Evolutionary conservation across 2,329 filamentous ascomycete genomes (phyloP), one percentile per base, ranked within the genome.

Genomic region (Cladorrhinum sp.): DNA sequence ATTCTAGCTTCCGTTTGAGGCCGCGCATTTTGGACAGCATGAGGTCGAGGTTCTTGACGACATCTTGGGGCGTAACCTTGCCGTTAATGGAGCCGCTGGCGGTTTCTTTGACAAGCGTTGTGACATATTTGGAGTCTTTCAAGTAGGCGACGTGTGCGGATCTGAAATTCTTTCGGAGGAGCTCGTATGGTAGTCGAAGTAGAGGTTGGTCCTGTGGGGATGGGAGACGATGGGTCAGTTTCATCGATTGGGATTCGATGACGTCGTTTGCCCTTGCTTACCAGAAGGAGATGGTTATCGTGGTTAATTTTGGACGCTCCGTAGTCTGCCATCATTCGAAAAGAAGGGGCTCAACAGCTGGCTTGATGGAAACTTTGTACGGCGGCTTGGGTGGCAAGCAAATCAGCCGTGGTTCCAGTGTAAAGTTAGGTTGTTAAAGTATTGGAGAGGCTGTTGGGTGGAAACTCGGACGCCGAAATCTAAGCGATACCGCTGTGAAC

Each of bases 121-220:
- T 86, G 65, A 92, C 76, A 53, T 80, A 79, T 18, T 81, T 80
- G 63, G 84, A 85, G 67, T 90, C 86, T 71, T 87, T 88, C 72
- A 93, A 90, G 73, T 92, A 85, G 65, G 85, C 80, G 70, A 89
- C 87, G 73, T 92, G 90, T 49, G 90, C 90, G 2, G 88, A 86
- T 70, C 96, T 95, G 77, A 98, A 96, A 77, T 96, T 98, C 74
- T 95, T 93, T 59, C 92, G 89, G 22, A 96, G 87, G 60, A 97
- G 89, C 73, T 98, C 95, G 76, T 93, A 89, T 18, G 95, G 95
- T 22, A 98, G 86, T 32, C 93, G 92, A 67, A 99, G 86, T 66
- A 98, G 89, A 3, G 93, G 90, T 83, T 98, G 93, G 72, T 99
- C 95, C 92, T 93, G 25, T 54, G 61, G 29, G 55, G 36, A 58